Percentiles rank a stretch among this genome's conserved stretches.
Conservation (phyloP, 1,284 basidiomycete genomes). For the Porogramme epimiltina region DNA sequence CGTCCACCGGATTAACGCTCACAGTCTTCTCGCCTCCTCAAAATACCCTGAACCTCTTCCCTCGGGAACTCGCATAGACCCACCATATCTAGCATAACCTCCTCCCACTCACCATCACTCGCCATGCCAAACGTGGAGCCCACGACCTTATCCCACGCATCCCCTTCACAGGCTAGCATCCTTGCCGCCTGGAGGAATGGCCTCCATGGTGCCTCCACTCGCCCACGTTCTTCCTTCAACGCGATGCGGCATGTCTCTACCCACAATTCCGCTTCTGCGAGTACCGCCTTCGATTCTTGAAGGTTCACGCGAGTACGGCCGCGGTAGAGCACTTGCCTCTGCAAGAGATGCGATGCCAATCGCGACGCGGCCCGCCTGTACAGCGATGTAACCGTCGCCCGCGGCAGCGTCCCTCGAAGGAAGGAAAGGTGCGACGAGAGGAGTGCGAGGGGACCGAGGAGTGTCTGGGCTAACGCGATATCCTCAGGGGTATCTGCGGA, state of each 20-base stretch:
- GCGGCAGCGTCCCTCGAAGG: constrained; percentile 62
- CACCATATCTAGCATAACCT: constrained; percentile 42
- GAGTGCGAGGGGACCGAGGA: constrained; percentile 72
- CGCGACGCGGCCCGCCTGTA: constrained; percentile 73
- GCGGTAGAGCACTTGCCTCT: constrained; percentile 80
- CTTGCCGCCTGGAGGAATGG: constrained; percentile 67
- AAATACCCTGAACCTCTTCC: constrained; percentile 53
- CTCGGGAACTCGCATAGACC: constrained; percentile 53
- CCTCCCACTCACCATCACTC: constrained; percentile 40
- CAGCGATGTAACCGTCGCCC: constrained; percentile 51
- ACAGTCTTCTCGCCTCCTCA: constrained; percentile 48
- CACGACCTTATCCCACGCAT: constrained; percentile 46
- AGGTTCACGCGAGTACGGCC: constrained; percentile 61
- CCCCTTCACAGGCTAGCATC: constrained; percentile 60
- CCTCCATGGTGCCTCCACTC: constrained; percentile 67
- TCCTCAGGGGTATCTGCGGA: constrained; percentile 35
- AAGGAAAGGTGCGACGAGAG: constrained; percentile 73
- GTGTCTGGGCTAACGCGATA: constrained; percentile 60
- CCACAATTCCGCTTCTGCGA: constrained; percentile 78
- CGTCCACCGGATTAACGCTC: constrained; percentile 17
- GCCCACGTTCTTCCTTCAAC: constrained; percentile 37
- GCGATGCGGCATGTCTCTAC: constrained; percentile 69
- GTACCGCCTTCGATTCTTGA: constrained; percentile 56
- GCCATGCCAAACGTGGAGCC: constrained; percentile 46
- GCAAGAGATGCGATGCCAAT: constrained; percentile 74